Conservation (phyloP, 257 asterid species). For the Nicotiana obtusifolia region DNA sequence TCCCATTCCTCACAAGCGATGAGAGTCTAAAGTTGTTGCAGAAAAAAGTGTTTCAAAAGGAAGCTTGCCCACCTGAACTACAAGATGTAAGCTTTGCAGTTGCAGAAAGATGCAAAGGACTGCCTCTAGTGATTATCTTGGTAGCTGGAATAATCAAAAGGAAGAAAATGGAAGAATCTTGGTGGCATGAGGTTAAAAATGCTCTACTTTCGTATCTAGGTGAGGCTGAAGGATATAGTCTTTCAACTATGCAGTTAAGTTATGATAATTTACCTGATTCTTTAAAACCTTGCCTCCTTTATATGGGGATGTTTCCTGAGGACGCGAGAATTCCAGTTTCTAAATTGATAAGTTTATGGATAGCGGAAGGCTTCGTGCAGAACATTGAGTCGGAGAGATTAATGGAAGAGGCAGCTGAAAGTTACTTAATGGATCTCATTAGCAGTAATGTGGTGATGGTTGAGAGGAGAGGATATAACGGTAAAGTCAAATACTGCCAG, state of each 20-base stretch:
- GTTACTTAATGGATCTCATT: slow-evolving; percentile 2
- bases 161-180: not conserved
- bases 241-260: not conserved
- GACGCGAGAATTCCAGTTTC: not conserved
- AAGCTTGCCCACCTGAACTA: not conserved
- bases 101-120: slow-evolving; percentile 9
- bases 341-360: not conserved
- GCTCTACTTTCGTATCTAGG: not conserved
- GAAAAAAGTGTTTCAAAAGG: not conserved
- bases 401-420: slow-evolving; percentile 5
- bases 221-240: not conserved
- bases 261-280: not conserved
- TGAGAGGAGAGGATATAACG: not conserved
- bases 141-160: not conserved
- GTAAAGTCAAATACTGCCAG: not conserved
- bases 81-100: not conserved
- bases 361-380: not conserved
- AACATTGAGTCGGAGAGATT: not conserved
- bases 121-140: not conserved
- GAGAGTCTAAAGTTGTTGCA: slow-evolving; percentile 1
- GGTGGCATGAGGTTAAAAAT: not conserved
- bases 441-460: not conserved
- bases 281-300: slow-evolving; percentile 6
- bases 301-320: slow-evolving; percentile 2
- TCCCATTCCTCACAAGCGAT: not conserved